A percentile compares a stretch with the other conserved stretches of the same genome.
Conservation (phyloP, 352 stramenopile genomes). For the Pelagophyceae sp. region DNA sequence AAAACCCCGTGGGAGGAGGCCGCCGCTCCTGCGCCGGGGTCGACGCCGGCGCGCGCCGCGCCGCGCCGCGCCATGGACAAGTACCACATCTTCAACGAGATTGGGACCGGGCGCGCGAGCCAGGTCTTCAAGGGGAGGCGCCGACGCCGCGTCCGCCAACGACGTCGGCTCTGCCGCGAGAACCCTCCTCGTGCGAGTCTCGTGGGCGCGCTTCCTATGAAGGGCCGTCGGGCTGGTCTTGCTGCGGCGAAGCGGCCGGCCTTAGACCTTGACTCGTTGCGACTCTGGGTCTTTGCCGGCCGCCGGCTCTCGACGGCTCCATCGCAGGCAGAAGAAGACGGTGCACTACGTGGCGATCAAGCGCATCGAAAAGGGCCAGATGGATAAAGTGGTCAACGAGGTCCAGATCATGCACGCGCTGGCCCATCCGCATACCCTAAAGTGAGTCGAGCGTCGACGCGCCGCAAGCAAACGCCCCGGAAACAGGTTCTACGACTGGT, state of each 20-base stretch:
- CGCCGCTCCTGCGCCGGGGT: too few relatives aligned
- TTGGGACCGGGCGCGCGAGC: slow-evolving; percentile 67
- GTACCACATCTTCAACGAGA: slow-evolving; percentile 87
- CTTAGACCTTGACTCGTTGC: neutral
- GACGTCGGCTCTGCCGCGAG: too few relatives aligned
- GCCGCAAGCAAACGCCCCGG: too few relatives aligned
- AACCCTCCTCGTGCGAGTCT: neutral
- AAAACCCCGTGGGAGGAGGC: too few relatives aligned
- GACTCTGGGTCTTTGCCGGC: neutral
- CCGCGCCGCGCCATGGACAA: slow-evolving; percentile 87
- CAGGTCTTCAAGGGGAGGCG: slow-evolving; percentile 74
- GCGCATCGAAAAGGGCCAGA: slow-evolving; percentile 73
- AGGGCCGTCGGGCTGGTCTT: neutral
- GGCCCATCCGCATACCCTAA: slow-evolving; percentile 66
- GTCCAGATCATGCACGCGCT: slow-evolving; percentile 70
- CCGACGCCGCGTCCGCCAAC: too few relatives aligned
- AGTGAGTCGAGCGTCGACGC: too few relatives aligned
- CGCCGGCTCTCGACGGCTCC: too few relatives aligned
- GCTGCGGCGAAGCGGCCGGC: too few relatives aligned
- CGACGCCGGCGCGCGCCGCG: too few relatives aligned
- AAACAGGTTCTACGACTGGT: slow-evolving; percentile 92
- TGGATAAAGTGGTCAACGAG: slow-evolving; percentile 66
- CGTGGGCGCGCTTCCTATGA: neutral
- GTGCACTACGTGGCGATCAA: slow-evolving; percentile 87
- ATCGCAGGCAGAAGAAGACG: slow-evolving; percentile 70